Evolutionary conservation across 768 basidiomycete genomes (phyloP).

Genomic region (Clitopilus hobsonii): DNA sequence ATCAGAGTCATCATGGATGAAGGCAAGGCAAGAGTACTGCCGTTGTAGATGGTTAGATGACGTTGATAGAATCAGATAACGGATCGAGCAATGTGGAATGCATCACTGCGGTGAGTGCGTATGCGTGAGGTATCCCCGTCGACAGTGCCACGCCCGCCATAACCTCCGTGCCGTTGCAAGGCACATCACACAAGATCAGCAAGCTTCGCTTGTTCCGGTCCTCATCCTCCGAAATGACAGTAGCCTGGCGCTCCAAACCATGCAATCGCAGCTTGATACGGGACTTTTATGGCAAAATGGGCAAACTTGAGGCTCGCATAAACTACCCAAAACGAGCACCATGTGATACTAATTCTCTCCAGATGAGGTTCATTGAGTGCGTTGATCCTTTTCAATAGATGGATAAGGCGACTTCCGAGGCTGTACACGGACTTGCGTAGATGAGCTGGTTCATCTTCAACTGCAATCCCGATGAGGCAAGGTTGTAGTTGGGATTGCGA

Average conservation of each 20-base stretch:
- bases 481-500: not conserved
- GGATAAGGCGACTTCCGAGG: not conserved
- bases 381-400: not conserved
- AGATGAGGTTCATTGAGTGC: not conserved
- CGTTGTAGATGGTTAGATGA: not conserved
- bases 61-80: not conserved
- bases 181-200: not conserved
- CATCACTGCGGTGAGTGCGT: not conserved
- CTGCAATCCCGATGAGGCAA: not conserved
- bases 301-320: not conserved
- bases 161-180: not conserved
- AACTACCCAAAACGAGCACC: not conserved
- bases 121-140: not conserved
- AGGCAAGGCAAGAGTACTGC: not conserved
- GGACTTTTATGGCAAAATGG: not conserved
- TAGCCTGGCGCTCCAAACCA: not conserved
- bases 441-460: not conserved
- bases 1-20: too few species aligned
- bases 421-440: not conserved
- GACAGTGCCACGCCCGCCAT: conserved; percentile 1
- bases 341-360: not conserved
- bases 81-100: not conserved
- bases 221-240: conserved; percentile 1
- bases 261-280: not conserved
- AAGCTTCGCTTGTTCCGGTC: not conserved